Evolutionary conservation across 1,284 basidiomycete species (phyloP).

Genomic region (Gomphus bonarii): DNA sequence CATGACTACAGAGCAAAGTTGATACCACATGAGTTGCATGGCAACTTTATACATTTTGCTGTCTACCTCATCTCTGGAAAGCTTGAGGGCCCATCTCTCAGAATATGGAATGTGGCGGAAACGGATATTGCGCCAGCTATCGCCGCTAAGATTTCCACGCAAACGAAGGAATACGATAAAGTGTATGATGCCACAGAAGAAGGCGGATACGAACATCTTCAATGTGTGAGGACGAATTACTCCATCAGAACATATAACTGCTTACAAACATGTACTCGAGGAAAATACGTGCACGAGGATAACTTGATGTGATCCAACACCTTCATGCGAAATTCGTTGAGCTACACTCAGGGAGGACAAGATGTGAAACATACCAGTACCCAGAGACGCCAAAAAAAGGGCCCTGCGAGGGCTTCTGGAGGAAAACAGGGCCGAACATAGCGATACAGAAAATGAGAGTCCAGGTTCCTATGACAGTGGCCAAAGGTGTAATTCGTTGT

Average conservation of each 20-base stretch:
- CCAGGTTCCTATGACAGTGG: conserved; percentile 34
- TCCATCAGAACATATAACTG: conserved; percentile 19
- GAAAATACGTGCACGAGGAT: conserved; percentile 28
- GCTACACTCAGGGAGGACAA: not conserved
- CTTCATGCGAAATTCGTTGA: not conserved
- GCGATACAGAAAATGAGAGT: conserved; percentile 31
- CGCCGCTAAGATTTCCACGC: conserved; percentile 34
- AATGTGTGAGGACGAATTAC: conserved; percentile 29
- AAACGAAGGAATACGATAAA: conserved; percentile 35
- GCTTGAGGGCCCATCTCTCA: conserved; percentile 7
- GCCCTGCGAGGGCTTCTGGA: conserved; percentile 26
- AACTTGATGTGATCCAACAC: conserved; percentile 43
- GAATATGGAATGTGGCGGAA: conserved; percentile 17
- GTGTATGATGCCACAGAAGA: conserved; percentile 35
- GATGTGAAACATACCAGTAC: conserved; percentile 26
- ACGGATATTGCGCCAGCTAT: conserved; percentile 25
- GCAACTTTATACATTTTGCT: conserved; percentile 8
- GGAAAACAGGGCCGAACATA: conserved; percentile 33
- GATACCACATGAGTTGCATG: conserved; percentile 7
- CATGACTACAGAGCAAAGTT: not conserved
- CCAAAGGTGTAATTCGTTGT: conserved; percentile 25
- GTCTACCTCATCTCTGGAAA: conserved; percentile 9
- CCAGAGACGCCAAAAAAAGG: conserved; percentile 42
- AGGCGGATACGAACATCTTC: conserved; percentile 41
- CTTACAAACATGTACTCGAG: conserved; percentile 27